Base-by-base conservation (phyloP, 148 eudicot species). In the Gaultheria prostrata region DNA sequence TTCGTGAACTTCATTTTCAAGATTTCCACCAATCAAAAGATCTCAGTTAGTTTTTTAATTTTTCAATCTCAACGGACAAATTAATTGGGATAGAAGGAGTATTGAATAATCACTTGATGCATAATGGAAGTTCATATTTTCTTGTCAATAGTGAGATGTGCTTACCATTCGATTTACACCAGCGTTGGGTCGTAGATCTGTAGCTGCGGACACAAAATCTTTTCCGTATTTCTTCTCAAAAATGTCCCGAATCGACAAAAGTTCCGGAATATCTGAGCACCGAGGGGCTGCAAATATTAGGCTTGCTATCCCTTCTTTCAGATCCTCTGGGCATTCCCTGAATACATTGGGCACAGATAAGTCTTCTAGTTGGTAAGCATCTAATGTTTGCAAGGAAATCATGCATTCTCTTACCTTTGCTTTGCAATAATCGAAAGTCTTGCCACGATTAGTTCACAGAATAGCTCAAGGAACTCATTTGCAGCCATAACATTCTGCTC, bases 401-500 rank as follows among this genome's bases (percentile, higher is more conserved):
- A 8, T n/a, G 48, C 43, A 26, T 46, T 56, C n/a, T 14, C 32
- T 53, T n/a, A 95, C 99, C 92, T 97, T 87, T 92, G 98, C 82
- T 91, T 97, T 61, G 98, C 80, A 63, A 97, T 92, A 35, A 97
- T 92, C 15, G 95, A 30, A 54, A 97, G 95, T 76, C 98, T 91
- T 3, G 95, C 76, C 82, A 93, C 96, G 17, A 97, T 80, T 24
- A 93, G 90, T 80, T 97, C 99, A 73, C 98, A 95, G 88, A 95
- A 97, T 84, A 97, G 96, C 91, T 92, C 99, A 56, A 97, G 84
- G 80, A 97, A 86, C 88, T 97, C 99, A 83, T 95, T 95, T 72
- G 99, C 99, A 83, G 98, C 98, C 98, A 97, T 90, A 83, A 93
- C 86, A 84, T 95, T 95, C 85, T 97, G 98, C 84, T 97, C 99